These are phyloP conservation scores for Dipteronia sinensis DNA, from an alignment of 345 rosid genomes.

Conservation along the genomic window DNA sequence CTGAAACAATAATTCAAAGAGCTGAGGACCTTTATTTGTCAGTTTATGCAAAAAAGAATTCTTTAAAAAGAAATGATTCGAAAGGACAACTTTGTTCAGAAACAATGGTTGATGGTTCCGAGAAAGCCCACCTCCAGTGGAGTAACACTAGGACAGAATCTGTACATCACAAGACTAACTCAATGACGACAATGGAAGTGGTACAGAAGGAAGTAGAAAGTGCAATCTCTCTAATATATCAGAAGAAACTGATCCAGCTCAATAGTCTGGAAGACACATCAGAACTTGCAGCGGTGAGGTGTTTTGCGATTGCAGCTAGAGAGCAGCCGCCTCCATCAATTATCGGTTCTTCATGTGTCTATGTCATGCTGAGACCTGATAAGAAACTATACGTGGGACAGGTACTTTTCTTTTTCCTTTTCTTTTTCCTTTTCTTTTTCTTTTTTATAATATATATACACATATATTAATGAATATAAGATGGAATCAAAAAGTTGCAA, in stretches of 20 bases:
- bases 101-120: slow-evolving; percentile 27
- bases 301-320: slow-evolving; percentile 61
- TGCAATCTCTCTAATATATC: slow-evolving; percentile 47
- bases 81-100: slow-evolving; percentile 23
- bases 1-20: slow-evolving; percentile 67
- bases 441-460: neutral
- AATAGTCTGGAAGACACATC: slow-evolving; percentile 35
- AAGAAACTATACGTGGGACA: slow-evolving; percentile 80
- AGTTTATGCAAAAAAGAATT: slow-evolving; percentile 29
- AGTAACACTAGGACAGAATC: slow-evolving; percentile 25
- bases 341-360: slow-evolving; percentile 81
- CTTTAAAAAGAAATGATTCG: slow-evolving; percentile 19
- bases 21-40: slow-evolving; percentile 80
- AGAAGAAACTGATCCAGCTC: slow-evolving; percentile 57
- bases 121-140: slow-evolving; percentile 21
- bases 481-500: neutral
- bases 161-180: slow-evolving; percentile 28
- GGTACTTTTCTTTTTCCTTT: slow-evolving; percentile 39
- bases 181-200: slow-evolving; percentile 33
- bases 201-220: slow-evolving; percentile 46
- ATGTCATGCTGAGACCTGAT: slow-evolving; percentile 83
- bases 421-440: neutral
- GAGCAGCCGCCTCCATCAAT: slow-evolving; percentile 97
- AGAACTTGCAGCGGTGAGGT: slow-evolving; percentile 42
- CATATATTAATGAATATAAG: neutral